Evolutionary conservation across 108 stramenopile genomes (phyloP).

Genomic region (Heterococcus sp.): DNA sequence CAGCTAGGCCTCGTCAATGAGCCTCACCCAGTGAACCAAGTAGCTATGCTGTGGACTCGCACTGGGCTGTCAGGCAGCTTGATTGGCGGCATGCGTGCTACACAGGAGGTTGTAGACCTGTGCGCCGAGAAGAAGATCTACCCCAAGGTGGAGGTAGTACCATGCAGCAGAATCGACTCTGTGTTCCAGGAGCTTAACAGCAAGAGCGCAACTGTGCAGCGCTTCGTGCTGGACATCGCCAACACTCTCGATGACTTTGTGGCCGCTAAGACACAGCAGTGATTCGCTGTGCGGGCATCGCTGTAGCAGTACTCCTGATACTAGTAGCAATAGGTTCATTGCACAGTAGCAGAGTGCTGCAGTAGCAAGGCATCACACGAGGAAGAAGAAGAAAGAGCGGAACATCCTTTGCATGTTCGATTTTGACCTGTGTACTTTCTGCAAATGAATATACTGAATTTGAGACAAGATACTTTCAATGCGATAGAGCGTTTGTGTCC

Average conservation of each 20-base stretch:
- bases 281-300: not conserved
- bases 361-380: too few species aligned
- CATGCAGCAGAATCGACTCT: not conserved
- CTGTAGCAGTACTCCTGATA: not conserved
- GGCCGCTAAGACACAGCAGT: not conserved
- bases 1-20: not conserved
- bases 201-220: not conserved
- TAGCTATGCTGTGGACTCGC: not conserved
- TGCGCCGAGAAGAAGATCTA: constrained; percentile 56
- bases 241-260: not conserved
- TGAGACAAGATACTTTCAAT: too few species aligned
- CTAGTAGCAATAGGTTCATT: too few species aligned
- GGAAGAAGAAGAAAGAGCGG: too few species aligned
- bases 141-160: constrained; percentile 51
- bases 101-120: constrained; percentile 64
- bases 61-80: not conserved
- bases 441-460: too few species aligned
- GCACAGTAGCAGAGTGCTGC: too few species aligned
- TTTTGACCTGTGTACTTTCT: too few species aligned
- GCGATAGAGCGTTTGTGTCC: too few species aligned
- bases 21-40: not conserved
- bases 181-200: not conserved
- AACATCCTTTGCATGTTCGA: too few species aligned
- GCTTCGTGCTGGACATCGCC: not conserved
- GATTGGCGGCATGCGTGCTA: constrained; percentile 55